phyloP scores from a whole-genome alignment of 2,329 filamentous ascomycete genomes.

The Aureobasidium sp. region DNA sequence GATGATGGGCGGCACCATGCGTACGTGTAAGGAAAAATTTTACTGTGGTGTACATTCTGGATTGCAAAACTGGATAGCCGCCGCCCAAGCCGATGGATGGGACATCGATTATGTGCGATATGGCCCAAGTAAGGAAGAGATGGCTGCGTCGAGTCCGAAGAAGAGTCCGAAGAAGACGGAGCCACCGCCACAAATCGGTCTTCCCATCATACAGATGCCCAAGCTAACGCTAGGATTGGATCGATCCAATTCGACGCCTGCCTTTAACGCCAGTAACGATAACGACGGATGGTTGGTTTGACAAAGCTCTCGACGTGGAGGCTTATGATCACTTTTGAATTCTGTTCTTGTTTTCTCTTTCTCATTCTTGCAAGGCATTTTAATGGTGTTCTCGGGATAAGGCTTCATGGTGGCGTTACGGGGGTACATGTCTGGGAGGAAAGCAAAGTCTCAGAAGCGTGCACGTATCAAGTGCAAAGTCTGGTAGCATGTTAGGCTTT shows the following conservation, averaged over 20 bases:
- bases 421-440: not conserved
- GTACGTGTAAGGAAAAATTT: slow-evolving; percentile 96
- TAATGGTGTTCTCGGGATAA: not conserved
- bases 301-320: not conserved
- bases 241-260: slow-evolving; percentile 8
- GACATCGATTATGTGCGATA: slow-evolving; percentile 72
- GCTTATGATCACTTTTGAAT: not conserved
- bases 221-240: slow-evolving; percentile 16
- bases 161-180: slow-evolving; percentile 24
- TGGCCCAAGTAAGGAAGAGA: slow-evolving; percentile 49
- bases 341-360: not conserved
- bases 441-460: not conserved
- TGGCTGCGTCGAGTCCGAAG: slow-evolving; percentile 35
- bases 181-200: slow-evolving; percentile 14
- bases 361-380: slow-evolving; percentile 4
- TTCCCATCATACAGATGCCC: slow-evolving; percentile 12
- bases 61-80: slow-evolving; percentile 81
- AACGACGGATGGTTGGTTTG: slow-evolving; percentile 18
- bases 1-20: slow-evolving; percentile 73
- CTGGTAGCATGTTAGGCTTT: not conserved
- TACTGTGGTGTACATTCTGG: slow-evolving; percentile 88
- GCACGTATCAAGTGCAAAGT: not conserved
- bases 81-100: slow-evolving; percentile 83
- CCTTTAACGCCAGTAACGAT: slow-evolving; percentile 14
- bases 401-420: not conserved